Evolutionary conservation across 768 basidiomycete species (phyloP).

Genomic region (Baorangia bicolor): DNA sequence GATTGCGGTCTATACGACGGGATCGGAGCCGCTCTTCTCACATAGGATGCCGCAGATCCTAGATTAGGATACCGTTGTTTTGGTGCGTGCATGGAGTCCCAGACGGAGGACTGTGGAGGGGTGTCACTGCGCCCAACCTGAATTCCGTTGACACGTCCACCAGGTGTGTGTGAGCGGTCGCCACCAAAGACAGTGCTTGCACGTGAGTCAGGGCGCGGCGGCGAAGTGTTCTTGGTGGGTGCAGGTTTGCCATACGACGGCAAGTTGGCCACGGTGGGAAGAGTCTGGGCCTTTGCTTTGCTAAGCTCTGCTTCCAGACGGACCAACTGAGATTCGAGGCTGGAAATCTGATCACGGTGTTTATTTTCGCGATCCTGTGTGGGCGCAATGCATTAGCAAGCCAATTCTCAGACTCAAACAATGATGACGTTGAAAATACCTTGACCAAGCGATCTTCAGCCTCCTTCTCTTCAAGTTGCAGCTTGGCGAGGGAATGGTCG

Average conservation of each 20-base stretch:
- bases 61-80: slow-evolving; percentile 23
- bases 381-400: not conserved
- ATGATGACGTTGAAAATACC: slow-evolving; percentile 39
- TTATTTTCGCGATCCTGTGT: slow-evolving; percentile 68
- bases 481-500: slow-evolving; percentile 63
- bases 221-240: slow-evolving; percentile 36
- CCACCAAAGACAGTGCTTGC: slow-evolving; percentile 59
- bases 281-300: slow-evolving; percentile 37
- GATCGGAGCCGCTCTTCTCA: slow-evolving; percentile 20
- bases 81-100: slow-evolving; percentile 70
- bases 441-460: slow-evolving; percentile 64
- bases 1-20: slow-evolving; percentile 36
- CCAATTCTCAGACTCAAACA: not conserved
- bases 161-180: slow-evolving; percentile 53
- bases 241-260: slow-evolving; percentile 42
- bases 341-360: slow-evolving; percentile 62
- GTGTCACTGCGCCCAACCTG: slow-evolving; percentile 40
- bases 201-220: slow-evolving; percentile 72
- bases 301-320: slow-evolving; percentile 60
- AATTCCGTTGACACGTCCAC: slow-evolving; percentile 36
- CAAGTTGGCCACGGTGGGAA: slow-evolving; percentile 30
- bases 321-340: slow-evolving; percentile 58
- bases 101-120: slow-evolving; percentile 58
- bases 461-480: slow-evolving; percentile 76
- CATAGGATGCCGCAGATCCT: slow-evolving; percentile 12